These are phyloP conservation scores for Candida vaughaniae DNA, from an alignment of 805 yeast species.

Conservation along the genomic window DNA sequence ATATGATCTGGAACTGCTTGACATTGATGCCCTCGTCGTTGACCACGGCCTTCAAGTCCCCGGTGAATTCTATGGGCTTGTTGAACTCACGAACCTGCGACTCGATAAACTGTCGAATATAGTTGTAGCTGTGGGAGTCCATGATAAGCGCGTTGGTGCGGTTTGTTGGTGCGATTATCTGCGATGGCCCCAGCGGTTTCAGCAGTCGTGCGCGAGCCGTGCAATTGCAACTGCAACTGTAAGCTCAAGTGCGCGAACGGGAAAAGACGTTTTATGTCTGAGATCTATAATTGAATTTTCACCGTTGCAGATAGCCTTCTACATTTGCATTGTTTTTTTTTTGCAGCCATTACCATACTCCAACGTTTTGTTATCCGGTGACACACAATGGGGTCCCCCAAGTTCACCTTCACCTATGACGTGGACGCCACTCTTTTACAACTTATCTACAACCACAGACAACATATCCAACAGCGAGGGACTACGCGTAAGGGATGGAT, in stretches of 20 bases:
- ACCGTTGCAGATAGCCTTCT: too few species aligned
- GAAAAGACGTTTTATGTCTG: too few species aligned
- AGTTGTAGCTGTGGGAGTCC: conserved; percentile 10
- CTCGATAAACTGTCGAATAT: conserved; percentile 35
- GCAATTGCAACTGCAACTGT: too few species aligned
- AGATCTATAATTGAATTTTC: too few species aligned
- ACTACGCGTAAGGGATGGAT: conserved; percentile 27
- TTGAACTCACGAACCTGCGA: conserved; percentile 26
- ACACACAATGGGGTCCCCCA: conserved; percentile 8
- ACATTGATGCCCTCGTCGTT: conserved; percentile 9
- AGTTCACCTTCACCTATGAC: conserved; percentile 25
- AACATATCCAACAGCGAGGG: conserved; percentile 26
- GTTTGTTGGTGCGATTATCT: too few species aligned
- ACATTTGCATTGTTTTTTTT: too few species aligned
- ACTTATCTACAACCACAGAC: conserved; percentile 18
- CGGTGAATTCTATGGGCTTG: conserved; percentile 24
- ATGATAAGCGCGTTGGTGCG: background rate
- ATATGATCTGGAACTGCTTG: conserved; percentile 10
- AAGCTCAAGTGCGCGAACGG: too few species aligned
- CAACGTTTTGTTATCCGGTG: too few species aligned
- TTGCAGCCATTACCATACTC: too few species aligned
- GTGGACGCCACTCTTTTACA: conserved; percentile 21
- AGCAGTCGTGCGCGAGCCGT: too few species aligned
- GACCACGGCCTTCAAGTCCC: conserved; percentile 15
- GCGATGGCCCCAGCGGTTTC: too few species aligned